phyloP scores from a whole-genome alignment of 331 rosid species.

The Rosa hybrid region DNA sequence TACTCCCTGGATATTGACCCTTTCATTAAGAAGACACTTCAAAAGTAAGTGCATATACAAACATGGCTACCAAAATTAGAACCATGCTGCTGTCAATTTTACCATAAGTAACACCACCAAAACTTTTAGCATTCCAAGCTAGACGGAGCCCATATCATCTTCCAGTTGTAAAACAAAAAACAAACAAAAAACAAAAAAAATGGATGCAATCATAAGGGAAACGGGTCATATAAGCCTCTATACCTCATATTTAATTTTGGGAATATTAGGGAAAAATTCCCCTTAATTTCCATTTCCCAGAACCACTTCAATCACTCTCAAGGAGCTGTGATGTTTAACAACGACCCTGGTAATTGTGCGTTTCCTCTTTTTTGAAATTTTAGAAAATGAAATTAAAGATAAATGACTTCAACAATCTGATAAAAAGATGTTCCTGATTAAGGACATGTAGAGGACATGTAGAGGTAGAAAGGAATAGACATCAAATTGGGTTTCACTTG shows the following conservation, averaged over 20 bases:
- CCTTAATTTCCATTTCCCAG: conserved; percentile 82
- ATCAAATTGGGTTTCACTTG: too few relatives aligned
- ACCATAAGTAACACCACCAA: too few relatives aligned
- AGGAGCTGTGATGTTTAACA: conserved; percentile 36
- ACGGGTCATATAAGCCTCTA: not conserved
- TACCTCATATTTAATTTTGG: conserved; percentile 58
- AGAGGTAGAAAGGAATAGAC: too few relatives aligned
- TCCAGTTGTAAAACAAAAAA: not conserved
- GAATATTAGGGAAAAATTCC: conserved; percentile 76
- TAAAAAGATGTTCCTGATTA: too few relatives aligned
- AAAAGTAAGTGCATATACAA: too few relatives aligned
- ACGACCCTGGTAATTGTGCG: conserved; percentile 85
- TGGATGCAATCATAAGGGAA: not conserved
- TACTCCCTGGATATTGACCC: too few relatives aligned
- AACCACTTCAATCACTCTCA: conserved; percentile 45
- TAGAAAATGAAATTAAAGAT: conserved; percentile 25
- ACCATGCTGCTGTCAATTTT: too few relatives aligned
- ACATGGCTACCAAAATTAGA: too few relatives aligned
- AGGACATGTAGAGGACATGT: too few relatives aligned
- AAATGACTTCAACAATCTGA: not conserved
- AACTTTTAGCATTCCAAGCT: too few relatives aligned
- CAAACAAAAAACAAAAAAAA: not conserved
- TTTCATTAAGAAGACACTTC: too few relatives aligned
- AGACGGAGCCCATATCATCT: not conserved
- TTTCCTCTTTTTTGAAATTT: conserved; percentile 71